Evolutionary conservation across 495 filamentous ascomycete species (phyloP).

Genomic region (Coniosporium apollinis): DNA sequence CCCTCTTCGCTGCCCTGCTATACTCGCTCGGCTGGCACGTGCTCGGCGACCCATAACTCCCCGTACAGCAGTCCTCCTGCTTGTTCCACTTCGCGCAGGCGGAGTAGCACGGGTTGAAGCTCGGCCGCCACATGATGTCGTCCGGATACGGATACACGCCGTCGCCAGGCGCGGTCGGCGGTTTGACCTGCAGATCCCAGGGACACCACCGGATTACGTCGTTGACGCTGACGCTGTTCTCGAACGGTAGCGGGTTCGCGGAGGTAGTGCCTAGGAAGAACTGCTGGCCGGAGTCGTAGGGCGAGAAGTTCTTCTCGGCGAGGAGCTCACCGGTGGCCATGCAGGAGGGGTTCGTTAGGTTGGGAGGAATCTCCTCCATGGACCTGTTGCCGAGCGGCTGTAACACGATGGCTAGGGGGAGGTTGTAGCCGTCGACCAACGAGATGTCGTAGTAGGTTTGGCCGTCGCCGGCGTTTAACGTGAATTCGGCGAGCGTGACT

Average conservation of each 20-base stretch:
- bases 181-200: slow-evolving; percentile 50
- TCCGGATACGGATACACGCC: slow-evolving; percentile 66
- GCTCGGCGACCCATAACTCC: slow-evolving; percentile 36
- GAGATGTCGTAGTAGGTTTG: slow-evolving; percentile 73
- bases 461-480: slow-evolving; percentile 36
- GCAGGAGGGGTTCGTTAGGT: slow-evolving; percentile 56
- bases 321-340: slow-evolving; percentile 46
- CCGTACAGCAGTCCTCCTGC: slow-evolving; percentile 52
- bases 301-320: slow-evolving; percentile 22
- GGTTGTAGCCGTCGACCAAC: slow-evolving; percentile 71
- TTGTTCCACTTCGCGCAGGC: slow-evolving; percentile 45
- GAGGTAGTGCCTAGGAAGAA: slow-evolving; percentile 34
- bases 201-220: slow-evolving; percentile 55
- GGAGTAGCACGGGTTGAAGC: slow-evolving; percentile 55
- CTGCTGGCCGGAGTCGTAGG: slow-evolving; percentile 21
- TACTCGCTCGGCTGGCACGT: slow-evolving; percentile 46
- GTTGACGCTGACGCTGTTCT: slow-evolving; percentile 30
- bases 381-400: slow-evolving; percentile 35
- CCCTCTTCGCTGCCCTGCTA: slow-evolving; percentile 42
- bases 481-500: slow-evolving; percentile 60
- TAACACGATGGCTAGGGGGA: slow-evolving; percentile 51
- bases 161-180: slow-evolving; percentile 43
- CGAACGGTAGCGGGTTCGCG: slow-evolving; percentile 46
- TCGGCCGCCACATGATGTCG: slow-evolving; percentile 43
- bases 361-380: slow-evolving; percentile 43